A percentile compares a stretch with the other conserved stretches of the same genome.
phyloP scores from a whole-genome alignment of 768 basidiomycete species.

The Auricularia heimuer region DNA sequence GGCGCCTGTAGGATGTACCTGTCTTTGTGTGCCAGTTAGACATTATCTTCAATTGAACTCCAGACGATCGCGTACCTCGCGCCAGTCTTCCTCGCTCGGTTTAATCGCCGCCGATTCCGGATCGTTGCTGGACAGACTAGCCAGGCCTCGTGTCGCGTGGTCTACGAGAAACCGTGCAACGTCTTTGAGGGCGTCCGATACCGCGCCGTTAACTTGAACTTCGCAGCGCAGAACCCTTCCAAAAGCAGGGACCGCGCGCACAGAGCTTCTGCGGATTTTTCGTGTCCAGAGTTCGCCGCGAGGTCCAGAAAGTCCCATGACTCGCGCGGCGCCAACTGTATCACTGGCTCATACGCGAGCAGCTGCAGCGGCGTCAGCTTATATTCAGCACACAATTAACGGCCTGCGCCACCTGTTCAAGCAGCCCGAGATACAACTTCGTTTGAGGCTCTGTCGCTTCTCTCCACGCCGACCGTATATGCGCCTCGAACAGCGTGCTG shows the following conservation, averaged over 20 bases:
- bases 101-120: neutral
- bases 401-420: too few species aligned
- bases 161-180: neutral
- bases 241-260: neutral
- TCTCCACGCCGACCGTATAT: too few species aligned
- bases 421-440: too few species aligned
- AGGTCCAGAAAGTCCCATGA: neutral
- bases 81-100: neutral
- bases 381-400: too few species aligned
- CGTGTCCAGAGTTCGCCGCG: neutral
- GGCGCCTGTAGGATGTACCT: neutral
- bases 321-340: neutral
- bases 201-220: neutral
- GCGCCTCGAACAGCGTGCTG: neutral
- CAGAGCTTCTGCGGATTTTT: neutral
- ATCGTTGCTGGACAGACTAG: neutral
- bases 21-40: neutral
- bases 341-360: neutral
- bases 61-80: neutral
- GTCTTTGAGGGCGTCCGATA: neutral
- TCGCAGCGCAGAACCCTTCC: neutral
- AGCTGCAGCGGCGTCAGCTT: neutral
- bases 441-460: too few species aligned
- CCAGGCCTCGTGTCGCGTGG: neutral
- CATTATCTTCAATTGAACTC: neutral